phyloP scores from a whole-genome alignment of 2,329 filamentous ascomycete genomes.

The Colletotrichum viniferum region DNA sequence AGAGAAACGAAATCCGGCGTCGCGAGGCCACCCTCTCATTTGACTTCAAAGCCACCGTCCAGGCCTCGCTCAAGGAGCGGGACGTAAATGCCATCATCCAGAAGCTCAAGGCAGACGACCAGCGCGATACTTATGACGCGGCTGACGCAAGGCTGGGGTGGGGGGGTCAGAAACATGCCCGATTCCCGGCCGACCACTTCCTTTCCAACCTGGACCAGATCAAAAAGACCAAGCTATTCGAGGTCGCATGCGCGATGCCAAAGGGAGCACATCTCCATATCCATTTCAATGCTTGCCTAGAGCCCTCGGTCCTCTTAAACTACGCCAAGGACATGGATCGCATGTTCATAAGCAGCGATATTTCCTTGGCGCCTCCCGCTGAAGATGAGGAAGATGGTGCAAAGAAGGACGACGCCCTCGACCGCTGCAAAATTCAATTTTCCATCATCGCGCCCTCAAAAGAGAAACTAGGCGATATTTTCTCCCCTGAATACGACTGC shows the following conservation, averaged over 20 bases:
- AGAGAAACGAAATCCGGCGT: slow-evolving; percentile 32
- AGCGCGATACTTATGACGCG: slow-evolving; percentile 36
- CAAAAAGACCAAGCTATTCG: slow-evolving; percentile 59
- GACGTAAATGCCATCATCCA: slow-evolving; percentile 45
- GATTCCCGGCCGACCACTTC: slow-evolving; percentile 61
- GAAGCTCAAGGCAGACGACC: slow-evolving; percentile 39
- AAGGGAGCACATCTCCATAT: slow-evolving; percentile 78
- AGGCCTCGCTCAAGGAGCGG: slow-evolving; percentile 38
- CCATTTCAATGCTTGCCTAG: slow-evolving; percentile 78
- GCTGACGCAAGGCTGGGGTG: slow-evolving; percentile 38
- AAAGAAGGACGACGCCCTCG: not conserved
- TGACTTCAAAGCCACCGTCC: slow-evolving; percentile 38
- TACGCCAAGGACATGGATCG: slow-evolving; percentile 59
- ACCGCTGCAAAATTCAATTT: slow-evolving; percentile 65
- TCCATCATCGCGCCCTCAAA: slow-evolving; percentile 39
- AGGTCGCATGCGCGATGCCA: slow-evolving; percentile 63
- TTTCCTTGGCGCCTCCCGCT: slow-evolving; percentile 39
- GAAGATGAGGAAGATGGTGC: slow-evolving; percentile 22
- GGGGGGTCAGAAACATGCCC: slow-evolving; percentile 47
- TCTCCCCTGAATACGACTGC: slow-evolving; percentile 49
- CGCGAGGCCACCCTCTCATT: slow-evolving; percentile 44
- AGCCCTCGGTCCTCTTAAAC: slow-evolving; percentile 62
- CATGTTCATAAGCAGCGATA: slow-evolving; percentile 73
- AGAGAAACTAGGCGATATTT: slow-evolving; percentile 49
- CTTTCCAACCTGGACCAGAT: slow-evolving; percentile 60